Conservation (phyloP, 1,139 yeast species). For the Magnusiomyces magnusii region DNA sequence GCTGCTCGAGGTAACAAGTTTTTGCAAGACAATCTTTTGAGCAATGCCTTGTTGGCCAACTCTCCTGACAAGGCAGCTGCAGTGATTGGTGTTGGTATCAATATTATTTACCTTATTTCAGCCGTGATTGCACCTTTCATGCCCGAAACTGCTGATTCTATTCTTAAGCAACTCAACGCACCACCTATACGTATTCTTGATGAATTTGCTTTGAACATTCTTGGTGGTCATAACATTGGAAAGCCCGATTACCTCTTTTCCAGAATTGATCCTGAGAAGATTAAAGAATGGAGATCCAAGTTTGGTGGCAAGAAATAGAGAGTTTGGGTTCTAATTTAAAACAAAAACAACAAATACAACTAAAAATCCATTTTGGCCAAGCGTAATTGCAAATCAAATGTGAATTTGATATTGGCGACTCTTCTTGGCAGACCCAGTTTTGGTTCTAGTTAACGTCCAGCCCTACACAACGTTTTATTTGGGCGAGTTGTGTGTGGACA, state of each 20-base stretch:
- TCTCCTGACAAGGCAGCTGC: slow-evolving; percentile 81
- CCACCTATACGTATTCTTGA: slow-evolving; percentile 76
- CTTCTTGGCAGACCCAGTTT: too few species aligned
- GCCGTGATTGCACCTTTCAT: slow-evolving; percentile 80
- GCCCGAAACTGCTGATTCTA: slow-evolving; percentile 72
- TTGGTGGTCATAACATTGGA: slow-evolving; percentile 81
- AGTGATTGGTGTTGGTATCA: slow-evolving; percentile 85
- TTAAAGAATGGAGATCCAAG: slow-evolving; percentile 77
- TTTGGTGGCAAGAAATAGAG: slow-evolving; percentile 55
- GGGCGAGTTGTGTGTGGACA: background rate
- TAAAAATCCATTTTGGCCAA: too few species aligned
- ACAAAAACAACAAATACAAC: background rate
- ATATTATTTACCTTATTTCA: slow-evolving; percentile 74
- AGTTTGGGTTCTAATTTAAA: too few species aligned
- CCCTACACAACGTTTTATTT: background rate
- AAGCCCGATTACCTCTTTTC: slow-evolving; percentile 86
- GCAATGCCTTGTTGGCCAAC: slow-evolving; percentile 72
- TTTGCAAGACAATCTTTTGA: slow-evolving; percentile 92
- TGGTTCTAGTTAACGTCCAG: too few species aligned
- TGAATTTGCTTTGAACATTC: slow-evolving; percentile 57
- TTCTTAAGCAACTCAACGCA: slow-evolving; percentile 71
- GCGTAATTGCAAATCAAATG: too few species aligned
- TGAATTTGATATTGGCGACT: too few species aligned
- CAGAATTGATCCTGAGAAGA: slow-evolving; percentile 84
- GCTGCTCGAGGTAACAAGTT: slow-evolving; percentile 92